phyloP scores from a whole-genome alignment of 495 filamentous ascomycete genomes.

The Aspergillus panamensis region DNA sequence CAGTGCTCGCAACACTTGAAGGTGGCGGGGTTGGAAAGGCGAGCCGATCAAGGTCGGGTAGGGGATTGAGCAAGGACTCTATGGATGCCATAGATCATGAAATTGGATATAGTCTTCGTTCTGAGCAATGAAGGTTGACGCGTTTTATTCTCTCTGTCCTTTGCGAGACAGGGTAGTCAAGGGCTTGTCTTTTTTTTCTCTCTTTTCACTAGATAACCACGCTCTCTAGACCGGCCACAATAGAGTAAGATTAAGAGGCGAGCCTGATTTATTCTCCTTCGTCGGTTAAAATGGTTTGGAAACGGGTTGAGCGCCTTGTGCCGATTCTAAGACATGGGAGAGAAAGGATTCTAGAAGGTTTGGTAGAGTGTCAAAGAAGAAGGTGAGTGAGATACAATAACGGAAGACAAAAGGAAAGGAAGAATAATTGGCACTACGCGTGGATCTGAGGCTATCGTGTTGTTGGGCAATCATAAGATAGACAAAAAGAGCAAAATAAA shows the following conservation, averaged over 20 bases:
- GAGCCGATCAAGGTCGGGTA: constrained; percentile 13
- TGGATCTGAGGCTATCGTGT: constrained; percentile 10
- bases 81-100: constrained; percentile 24
- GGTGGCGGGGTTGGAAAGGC: constrained; percentile 16
- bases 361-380: constrained; percentile 13
- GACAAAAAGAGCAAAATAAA: constrained; percentile 8
- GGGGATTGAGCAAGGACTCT: constrained; percentile 25
- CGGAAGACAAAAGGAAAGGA: constrained; percentile 10
- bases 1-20: constrained; percentile 19
- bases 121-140: neutral
- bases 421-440: constrained; percentile 7
- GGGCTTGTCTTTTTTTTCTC: no score
- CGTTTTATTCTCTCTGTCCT: constrained; percentile 2
- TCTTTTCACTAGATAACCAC: neutral
- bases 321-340: constrained; percentile 18
- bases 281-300: constrained; percentile 1
- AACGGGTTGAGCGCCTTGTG: constrained; percentile 7
- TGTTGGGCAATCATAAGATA: constrained; percentile 13
- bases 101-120: neutral
- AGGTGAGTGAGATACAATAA: constrained; percentile 13
- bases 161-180: neutral
- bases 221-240: neutral
- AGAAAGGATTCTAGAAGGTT: constrained; percentile 22
- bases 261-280: constrained; percentile 14
- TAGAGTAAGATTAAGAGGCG: constrained; percentile 5